These are phyloP conservation scores for Penicillium sp. DNA, from an alignment of 2,329 filamentous ascomycete species.

Conservation along the genomic window DNA sequence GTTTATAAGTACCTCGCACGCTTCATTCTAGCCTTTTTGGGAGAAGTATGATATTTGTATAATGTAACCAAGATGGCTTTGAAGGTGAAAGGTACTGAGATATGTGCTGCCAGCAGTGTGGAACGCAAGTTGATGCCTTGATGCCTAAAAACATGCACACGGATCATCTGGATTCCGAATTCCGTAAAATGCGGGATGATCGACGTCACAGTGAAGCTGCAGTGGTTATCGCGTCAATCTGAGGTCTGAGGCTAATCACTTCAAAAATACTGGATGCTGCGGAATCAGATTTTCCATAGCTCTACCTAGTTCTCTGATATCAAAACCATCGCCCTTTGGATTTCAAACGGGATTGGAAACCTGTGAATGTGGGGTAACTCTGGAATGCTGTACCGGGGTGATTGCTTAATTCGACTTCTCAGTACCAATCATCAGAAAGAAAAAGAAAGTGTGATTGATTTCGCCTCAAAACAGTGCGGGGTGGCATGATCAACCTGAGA, in stretches of 20 bases:
- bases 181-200: slow-evolving; percentile 26
- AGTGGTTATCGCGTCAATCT: slow-evolving; percentile 3
- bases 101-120: no score
- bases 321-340: neutral
- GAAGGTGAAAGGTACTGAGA: neutral
- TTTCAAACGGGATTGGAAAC: neutral
- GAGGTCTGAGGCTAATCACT: slow-evolving; percentile 2
- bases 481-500: slow-evolving; percentile 19
- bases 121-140: neutral
- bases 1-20: no score
- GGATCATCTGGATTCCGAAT: slow-evolving; percentile 18
- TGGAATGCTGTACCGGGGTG: neutral
- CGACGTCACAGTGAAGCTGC: slow-evolving; percentile 24
- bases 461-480: slow-evolving; percentile 11
- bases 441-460: neutral
- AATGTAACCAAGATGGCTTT: no score
- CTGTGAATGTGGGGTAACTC: neutral
- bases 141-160: slow-evolving; percentile 22
- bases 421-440: neutral
- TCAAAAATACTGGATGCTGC: neutral
- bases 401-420: neutral
- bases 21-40: no score
- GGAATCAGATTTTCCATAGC: neutral
- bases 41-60: no score
- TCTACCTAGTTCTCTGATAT: neutral